Base-by-base conservation (phyloP, 768 basidiomycete genomes). In the Tephrocybe sp. region DNA sequence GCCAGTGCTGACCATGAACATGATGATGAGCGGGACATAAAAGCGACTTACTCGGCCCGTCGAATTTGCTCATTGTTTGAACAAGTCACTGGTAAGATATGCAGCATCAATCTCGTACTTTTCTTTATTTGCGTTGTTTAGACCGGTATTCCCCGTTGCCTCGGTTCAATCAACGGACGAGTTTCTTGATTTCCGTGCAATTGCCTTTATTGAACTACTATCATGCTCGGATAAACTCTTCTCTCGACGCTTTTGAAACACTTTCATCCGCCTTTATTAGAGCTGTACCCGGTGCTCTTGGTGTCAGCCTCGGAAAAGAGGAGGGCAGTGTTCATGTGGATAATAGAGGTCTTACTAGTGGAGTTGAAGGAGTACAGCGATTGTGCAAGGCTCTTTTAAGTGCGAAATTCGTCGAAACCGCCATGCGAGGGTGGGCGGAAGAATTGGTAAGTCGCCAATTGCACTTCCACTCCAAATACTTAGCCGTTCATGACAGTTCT, bases 91-190 rank as follows among this genome's bases (percentile, higher is more conserved):
- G 91, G 92, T 89, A 48, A 41, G 74, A 42, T 13, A 11, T 31
- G 36, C 8, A n/a, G 47, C 12, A 9, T 16, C 18, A 13, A 13
- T n/a, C 21, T 21, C 40, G 3, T 11, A 16, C 49, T n/a, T 43
- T 13, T 41, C 41, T 12, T 2, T 13, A 24, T 38, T 13, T 31
- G 18, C 8, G 25, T 42, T 10, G 0, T n/a, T 9, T 57, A 93
- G 94, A 95, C 64, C 94, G 94, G 9, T 99, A 97, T 65, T 83
- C 86, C 8, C 88, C 91, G 0, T 75, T 99, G 3, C 94, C 95
- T 0, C 78, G 77, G 44, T 78, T 88, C 49, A 61, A 72, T 9
- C 88, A 97, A 49, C 86, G 88, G 30, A 83, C 84, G 0, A 84
- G 84, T 31, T 99, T 98, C 72, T 78, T 99, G 48, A 75, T 86